Base-by-base conservation (phyloP, 1,139 yeast species). In the Hyphopichia pseudoburtonii region DNA sequence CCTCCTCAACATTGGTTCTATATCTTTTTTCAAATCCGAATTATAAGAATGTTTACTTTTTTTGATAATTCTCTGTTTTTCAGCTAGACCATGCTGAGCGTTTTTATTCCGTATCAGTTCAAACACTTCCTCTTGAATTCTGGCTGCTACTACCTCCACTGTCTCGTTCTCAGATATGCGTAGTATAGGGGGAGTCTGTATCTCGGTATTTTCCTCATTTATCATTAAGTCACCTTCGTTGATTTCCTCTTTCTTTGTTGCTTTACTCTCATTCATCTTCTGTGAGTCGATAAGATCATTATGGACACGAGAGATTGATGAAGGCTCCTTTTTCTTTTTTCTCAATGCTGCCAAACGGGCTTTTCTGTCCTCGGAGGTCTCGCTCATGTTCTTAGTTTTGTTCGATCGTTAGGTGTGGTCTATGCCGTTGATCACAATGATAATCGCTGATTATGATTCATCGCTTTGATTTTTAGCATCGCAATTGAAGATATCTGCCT, bases 1-100 rank as follows among this genome's bases (percentile, higher is more conserved):
- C 36, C 48, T 45, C 18, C 50, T 46, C 23, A 59, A 47, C 29
- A 65, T 62, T 8, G 43, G 45, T 3, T 48, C 46, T 23, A 70
- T 39, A 28, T 67, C 69, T 11, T 48, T 45, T 40, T 62, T 62
- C 35, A 70, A 52, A 37, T 68, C 73, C 34, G 51, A 42, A 18
- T 56, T 53, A 32, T 26, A 25, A 3, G 30, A 18, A 3, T 26
- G 17, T 17, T 32, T 50, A 46, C 3, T 17, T 17, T 28, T 22
- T 29, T 24, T 15, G 11, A 3, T 17, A 2, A n/a, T n/a, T n/a
- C n/a, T n/a, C n/a, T n/a, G n/a, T n/a, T n/a, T n/a, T n/a, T n/a
- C n/a, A n/a, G n/a, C n/a, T n/a, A n/a, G n/a, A n/a, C n/a, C n/a
- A 23, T 27, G 3, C 11, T n/a, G 6, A 26, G 5, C 10, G 16